Conservation (phyloP, 2,329 filamentous ascomycete genomes). For the Microsporum ferrugineum region DNA sequence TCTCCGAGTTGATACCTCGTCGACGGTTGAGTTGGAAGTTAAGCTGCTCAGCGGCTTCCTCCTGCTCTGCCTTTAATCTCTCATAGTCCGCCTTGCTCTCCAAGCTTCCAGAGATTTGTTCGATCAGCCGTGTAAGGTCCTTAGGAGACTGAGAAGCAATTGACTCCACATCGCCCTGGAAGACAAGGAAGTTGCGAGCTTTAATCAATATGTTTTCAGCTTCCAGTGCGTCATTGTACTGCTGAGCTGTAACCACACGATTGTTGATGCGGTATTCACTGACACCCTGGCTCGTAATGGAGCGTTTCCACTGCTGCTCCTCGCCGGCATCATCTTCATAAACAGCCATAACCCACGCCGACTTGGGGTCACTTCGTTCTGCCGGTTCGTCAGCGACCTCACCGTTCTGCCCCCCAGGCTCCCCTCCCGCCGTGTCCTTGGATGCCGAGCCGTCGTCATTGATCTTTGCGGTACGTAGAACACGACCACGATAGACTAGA, state of each 20-base stretch:
- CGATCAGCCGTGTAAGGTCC: slow-evolving; percentile 84
- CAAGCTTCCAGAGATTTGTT: slow-evolving; percentile 92
- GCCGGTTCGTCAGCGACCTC: slow-evolving; percentile 52
- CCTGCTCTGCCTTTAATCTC: slow-evolving; percentile 69
- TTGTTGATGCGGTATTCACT: slow-evolving; percentile 98
- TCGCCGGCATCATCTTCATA: slow-evolving; percentile 96
- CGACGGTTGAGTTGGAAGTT: slow-evolving; percentile 79
- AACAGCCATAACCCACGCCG: slow-evolving; percentile 97
- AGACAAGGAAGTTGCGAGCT: slow-evolving; percentile 93
- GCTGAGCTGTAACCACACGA: slow-evolving; percentile 70
- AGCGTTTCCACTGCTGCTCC: slow-evolving; percentile 90
- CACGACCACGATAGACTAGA: slow-evolving; percentile 87
- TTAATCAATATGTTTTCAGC: slow-evolving; percentile 95
- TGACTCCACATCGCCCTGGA: slow-evolving; percentile 94
- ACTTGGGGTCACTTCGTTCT: slow-evolving; percentile 67
- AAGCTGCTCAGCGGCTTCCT: slow-evolving; percentile 79
- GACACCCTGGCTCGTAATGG: slow-evolving; percentile 74
- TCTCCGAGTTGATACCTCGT: slow-evolving; percentile 90
- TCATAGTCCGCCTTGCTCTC: slow-evolving; percentile 95
- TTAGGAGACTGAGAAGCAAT: slow-evolving; percentile 92
- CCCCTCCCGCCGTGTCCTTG: slow-evolving; percentile 44
- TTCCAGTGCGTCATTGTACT: slow-evolving; percentile 89
- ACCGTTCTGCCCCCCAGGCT: slow-evolving; percentile 51
- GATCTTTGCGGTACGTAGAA: slow-evolving; percentile 83
- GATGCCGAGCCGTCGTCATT: slow-evolving; percentile 77